Percentiles rank a stretch among this genome's conserved stretches.
Evolutionary conservation across 768 basidiomycete species (phyloP).

Genomic region (Austroboletus eburneus): DNA sequence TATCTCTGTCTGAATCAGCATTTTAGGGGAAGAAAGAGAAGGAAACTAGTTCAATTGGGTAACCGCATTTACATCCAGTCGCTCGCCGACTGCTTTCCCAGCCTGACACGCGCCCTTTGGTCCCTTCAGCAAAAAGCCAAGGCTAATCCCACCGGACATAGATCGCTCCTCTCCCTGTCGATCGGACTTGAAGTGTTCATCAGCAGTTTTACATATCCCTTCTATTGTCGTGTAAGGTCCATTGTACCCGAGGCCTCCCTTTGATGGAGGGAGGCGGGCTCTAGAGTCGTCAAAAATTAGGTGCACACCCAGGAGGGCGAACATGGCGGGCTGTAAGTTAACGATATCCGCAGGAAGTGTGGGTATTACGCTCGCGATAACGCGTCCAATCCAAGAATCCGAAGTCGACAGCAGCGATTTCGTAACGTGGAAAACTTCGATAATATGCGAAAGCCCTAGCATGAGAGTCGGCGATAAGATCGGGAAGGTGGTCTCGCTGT

Average conservation of each 20-base stretch:
- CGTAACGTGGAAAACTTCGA: constrained; percentile 53
- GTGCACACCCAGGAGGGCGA: constrained; percentile 49
- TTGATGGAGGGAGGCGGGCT: constrained; percentile 47
- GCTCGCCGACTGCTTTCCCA: constrained; percentile 25
- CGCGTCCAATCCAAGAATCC: constrained; percentile 24
- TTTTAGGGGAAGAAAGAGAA: not conserved
- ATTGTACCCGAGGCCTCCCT: constrained; percentile 62
- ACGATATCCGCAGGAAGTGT: constrained; percentile 45
- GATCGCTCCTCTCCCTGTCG: constrained; percentile 38
- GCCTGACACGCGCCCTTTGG: constrained; percentile 27
- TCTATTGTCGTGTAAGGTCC: constrained; percentile 57
- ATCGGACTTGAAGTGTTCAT: constrained; percentile 41
- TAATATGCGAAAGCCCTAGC: constrained; percentile 55
- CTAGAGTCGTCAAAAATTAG: constrained; percentile 65
- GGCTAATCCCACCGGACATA: constrained; percentile 42
- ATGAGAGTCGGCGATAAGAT: constrained; percentile 56
- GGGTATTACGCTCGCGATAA: constrained; percentile 40
- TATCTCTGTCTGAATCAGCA: too few species aligned
- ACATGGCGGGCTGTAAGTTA: constrained; percentile 58
- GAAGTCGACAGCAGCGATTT: constrained; percentile 38
- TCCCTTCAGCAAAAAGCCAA: constrained; percentile 33
- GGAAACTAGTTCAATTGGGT: constrained; percentile 20
- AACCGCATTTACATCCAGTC: constrained; percentile 12
- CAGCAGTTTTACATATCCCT: constrained; percentile 53
- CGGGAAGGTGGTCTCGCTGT: constrained; percentile 55